A percentile compares a stretch with the other conserved stretches of the same genome.
Conservation (phyloP, 805 yeast species). For the Lipomyces yamadae region DNA sequence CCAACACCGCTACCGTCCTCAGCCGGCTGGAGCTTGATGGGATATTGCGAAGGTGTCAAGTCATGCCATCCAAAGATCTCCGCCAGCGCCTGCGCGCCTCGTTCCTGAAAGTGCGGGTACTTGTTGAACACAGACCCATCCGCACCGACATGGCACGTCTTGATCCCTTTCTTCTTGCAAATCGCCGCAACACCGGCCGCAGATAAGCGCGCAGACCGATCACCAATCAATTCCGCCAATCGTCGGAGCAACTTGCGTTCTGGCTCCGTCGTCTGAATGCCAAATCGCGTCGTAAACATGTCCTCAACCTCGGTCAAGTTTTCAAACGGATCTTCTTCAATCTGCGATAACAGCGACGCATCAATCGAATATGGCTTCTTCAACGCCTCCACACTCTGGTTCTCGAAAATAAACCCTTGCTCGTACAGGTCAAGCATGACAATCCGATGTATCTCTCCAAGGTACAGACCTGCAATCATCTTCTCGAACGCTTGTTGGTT, state of each 20-base stretch:
- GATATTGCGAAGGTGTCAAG: slow-evolving; percentile 61
- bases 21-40: slow-evolving; percentile 85
- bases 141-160: slow-evolving; percentile 81
- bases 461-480: slow-evolving; percentile 95
- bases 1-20: slow-evolving; percentile 99
- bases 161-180: slow-evolving; percentile 79
- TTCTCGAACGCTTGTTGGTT: slow-evolving; percentile 95
- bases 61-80: slow-evolving; percentile 85
- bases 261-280: slow-evolving; percentile 66
- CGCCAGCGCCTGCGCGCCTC: slow-evolving; percentile 85
- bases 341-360: slow-evolving; percentile 82
- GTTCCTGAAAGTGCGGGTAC: slow-evolving; percentile 87
- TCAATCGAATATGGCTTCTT: slow-evolving; percentile 74
- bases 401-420: slow-evolving; percentile 68
- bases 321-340: slow-evolving; percentile 89
- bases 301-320: slow-evolving; percentile 76
- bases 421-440: slow-evolving; percentile 72
- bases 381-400: slow-evolving; percentile 70
- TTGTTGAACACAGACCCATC: slow-evolving; percentile 95
- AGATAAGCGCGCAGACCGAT: slow-evolving; percentile 88
- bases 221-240: slow-evolving; percentile 84
- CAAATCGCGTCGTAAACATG: slow-evolving; percentile 63
- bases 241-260: slow-evolving; percentile 85
- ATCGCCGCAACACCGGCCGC: slow-evolving; percentile 96
- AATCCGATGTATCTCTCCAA: slow-evolving; percentile 89